Base-by-base conservation (phyloP, 1,284 basidiomycete species). In the Coniferiporia weirii region DNA sequence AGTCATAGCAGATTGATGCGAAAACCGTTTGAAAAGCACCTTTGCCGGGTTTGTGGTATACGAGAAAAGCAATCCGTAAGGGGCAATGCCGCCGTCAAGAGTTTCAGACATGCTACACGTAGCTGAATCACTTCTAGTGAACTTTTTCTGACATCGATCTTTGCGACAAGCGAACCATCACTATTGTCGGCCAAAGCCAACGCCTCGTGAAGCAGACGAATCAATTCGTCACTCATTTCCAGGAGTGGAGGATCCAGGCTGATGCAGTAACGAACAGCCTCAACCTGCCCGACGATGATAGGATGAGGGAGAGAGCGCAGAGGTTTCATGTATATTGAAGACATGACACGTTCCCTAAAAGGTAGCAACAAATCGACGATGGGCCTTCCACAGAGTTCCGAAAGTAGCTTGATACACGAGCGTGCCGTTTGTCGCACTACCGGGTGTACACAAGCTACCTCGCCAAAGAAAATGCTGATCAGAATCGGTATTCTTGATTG, bases 201-300 rank as follows among this genome's bases (percentile, higher is more conserved):
- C 0, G 95, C 93, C 72, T 99, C 97, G 66, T 96, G 93, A 38
- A 99, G 76, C 9, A 99, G 82, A 35, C 97, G 89, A 60, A 95
- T 81, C 50, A 99, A 84, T 72, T 98, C 94, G 59, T 98, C 95
- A 65, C 92, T 94, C 56, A 94, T 79, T 66, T 95, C 93, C 1
- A 94, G 87, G 38, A 98, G 80, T 1, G 92, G 90, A 10, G 95
- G 93, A 45, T 89, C 83, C 38, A 91, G 77, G 65, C 84, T 88
- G 61, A 96, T 81, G 69, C 93, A 92, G 71, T 95, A 99, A 17
- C 95, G 91, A 62, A 99, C 87, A 10, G 95, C 95, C 69, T 99
- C 97, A 60, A 99, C 95, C 81, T 98, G 95, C 35, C 95, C 97
- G 59, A 99, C 98, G 72, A 99, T 97, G 71, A 96, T 93, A 13